Conservation (phyloP, 1,139 yeast genomes). For the Candida tetrigidarum region DNA sequence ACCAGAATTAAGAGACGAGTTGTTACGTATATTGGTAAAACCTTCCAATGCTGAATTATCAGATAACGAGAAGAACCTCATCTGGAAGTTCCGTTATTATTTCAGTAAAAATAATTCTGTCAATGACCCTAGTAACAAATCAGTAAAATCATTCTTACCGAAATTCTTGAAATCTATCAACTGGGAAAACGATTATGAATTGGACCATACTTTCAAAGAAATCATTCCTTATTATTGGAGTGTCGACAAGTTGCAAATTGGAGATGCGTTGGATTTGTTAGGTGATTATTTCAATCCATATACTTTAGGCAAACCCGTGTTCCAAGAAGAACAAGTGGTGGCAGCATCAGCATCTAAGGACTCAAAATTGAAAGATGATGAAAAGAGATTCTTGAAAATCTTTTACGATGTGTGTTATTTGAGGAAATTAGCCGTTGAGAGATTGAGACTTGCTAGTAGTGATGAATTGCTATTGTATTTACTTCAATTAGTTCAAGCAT, state of each 20-base stretch:
- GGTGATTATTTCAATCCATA: conserved; percentile 68
- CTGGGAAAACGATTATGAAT: conserved; percentile 85
- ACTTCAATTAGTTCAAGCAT: conserved; percentile 90
- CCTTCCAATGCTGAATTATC: conserved; percentile 85
- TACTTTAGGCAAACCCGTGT: conserved; percentile 28
- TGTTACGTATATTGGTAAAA: conserved; percentile 66
- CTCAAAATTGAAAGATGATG: conserved; percentile 28
- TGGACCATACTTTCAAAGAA: conserved; percentile 72
- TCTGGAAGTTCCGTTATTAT: conserved; percentile 93
- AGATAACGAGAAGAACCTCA: conserved; percentile 82
- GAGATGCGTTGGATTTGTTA: conserved; percentile 87
- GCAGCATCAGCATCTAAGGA: conserved; percentile 13
- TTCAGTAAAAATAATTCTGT: conserved; percentile 61
- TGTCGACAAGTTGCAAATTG: conserved; percentile 79
- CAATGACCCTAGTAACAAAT: conserved; percentile 22
- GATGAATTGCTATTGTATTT: conserved; percentile 80
- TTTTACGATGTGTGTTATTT: conserved; percentile 47
- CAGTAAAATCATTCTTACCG: conserved; percentile 62
- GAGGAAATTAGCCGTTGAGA: conserved; percentile 84
- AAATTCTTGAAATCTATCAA: conserved; percentile 87
- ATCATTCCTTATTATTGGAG: conserved; percentile 50
- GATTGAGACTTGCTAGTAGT: conserved; percentile 78
- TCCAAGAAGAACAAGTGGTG: conserved; percentile 10
- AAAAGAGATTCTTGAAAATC: conserved; percentile 35
- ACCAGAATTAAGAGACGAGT: conserved; percentile 77